Conservation (phyloP, 495 filamentous ascomycete species). For the Pseudomonodictys pantanalensis region DNA sequence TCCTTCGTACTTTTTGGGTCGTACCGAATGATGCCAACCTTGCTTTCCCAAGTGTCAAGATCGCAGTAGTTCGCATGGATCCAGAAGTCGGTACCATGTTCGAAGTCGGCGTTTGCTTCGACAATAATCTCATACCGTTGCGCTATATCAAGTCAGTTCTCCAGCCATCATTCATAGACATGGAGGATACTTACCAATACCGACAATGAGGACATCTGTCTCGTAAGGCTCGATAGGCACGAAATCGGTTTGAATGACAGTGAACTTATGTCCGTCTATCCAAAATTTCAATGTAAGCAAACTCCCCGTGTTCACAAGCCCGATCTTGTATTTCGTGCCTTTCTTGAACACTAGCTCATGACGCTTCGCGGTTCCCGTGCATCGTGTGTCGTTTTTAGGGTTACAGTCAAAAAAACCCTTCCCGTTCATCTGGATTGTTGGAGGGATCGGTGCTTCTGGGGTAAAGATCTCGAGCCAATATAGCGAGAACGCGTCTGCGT, state of each 20-base stretch:
- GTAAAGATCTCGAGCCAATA: too few species aligned
- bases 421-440: too few species aligned
- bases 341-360: constrained; percentile 41
- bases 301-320: constrained; percentile 38
- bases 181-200: constrained; percentile 38
- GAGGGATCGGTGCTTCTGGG: too few species aligned
- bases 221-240: constrained; percentile 29
- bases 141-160: constrained; percentile 43
- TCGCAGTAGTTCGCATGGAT: too few species aligned
- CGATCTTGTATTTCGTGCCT: constrained; percentile 40
- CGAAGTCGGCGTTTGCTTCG: too few species aligned
- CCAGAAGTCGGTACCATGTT: too few species aligned
- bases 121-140: too few species aligned
- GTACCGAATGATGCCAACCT: too few species aligned
- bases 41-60: too few species aligned
- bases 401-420: constrained; percentile 34
- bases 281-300: constrained; percentile 20
- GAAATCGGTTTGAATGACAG: constrained; percentile 26
- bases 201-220: constrained; percentile 13
- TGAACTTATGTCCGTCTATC: constrained; percentile 26
- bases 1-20: too few species aligned
- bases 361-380: background rate
- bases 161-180: constrained; percentile 32
- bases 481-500: constrained; percentile 32
- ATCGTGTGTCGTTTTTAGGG: constrained; percentile 37